Evolutionary conservation across 495 filamentous ascomycete genomes (phyloP), one percentile per base, ranked within the genome.

Genomic region (Chaetomium tenue): DNA sequence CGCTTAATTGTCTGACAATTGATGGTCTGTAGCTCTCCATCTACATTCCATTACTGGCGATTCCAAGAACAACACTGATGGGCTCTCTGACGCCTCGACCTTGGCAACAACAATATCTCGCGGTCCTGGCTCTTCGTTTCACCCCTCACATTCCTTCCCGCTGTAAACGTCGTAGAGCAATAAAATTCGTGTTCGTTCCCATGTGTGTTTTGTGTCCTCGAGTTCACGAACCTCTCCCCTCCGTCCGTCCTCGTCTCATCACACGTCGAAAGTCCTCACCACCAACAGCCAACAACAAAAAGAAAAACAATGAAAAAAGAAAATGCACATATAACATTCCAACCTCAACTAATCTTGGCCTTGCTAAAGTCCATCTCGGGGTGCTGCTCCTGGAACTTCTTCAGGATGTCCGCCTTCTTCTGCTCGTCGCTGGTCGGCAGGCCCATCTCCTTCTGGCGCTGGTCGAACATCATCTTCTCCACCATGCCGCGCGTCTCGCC

Each of bases 381-480:
- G 51, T 83, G 80, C 70, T 84, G 77, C 23, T 71, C 81, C 86
- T 96, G 88, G 77, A 98, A 98, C 76, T 93, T 91, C 82, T 90
- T 88, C 75, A 98, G 74, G 71, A 98, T 87, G 44, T 97, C 95
- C 77, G 84, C 75, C 85, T 98, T 98, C 81, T 88, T 87, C 80
- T 92, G 85, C 79, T 98, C 93, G 66, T 98, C 94, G 65, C 89
- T 94, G 25, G 87, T 91, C 69, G 90, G 89, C 73, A 87, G 84
- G 8, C 94, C 94, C 66, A 70, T 81, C 82, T 97, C 94, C 86
- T 98, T 98, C 83, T 97, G 92, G 52, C 90, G 82, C 84, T 98
- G 94, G 79, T 98, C 94, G 70, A 83, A 98, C 94, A 98, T 98
- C 94, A 98, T 98, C 85, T 98, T 98, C 87, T 98, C 94, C 48